Evolutionary conservation across 176 grass and related monocot genomes (phyloP), one percentile per base, ranked within the genome.

Genomic region (bread wheat (Triticum aestivum)): DNA sequence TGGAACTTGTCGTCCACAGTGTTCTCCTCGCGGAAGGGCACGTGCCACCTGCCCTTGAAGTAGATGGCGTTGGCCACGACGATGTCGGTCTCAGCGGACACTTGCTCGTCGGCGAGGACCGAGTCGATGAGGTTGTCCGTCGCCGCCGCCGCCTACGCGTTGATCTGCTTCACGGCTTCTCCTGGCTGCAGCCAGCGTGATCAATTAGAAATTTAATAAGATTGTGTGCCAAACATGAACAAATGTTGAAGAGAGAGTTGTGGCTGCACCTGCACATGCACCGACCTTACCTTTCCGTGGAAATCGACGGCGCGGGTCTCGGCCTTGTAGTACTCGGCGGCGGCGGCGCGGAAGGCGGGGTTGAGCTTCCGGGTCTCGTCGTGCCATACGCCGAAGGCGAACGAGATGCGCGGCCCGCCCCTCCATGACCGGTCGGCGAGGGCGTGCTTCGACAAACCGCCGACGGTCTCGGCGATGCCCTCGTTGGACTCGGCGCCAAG

Each of bases 31-130:
- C 18, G 14, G 54, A 89, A 89, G 4, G 45, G 61, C 2, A 58
- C 38, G 33, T 41, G 9, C 87, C 87, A 89, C 30, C 4, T 27
- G 21, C 75, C 81, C 64, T 89, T 89, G 67, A 89, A 89, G 75
- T 89, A 84, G 66, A 89, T 35, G 7, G 82, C 82, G 59, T 80
- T 89, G 32, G 61, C 65, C 15, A 89, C n/a, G 9, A 89, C 11
- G 26, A 80, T 0, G 65, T 17, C 63, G 1, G 75, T 89, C 35
- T 5, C 0, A 0, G 38, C 32, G 10, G 29, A 1, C 9, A 17
- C 65, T 80, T 27, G 2, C 2, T 6, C 7, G 39, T 89, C 24
- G 2, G 4, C 9, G 21, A 61, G 59, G 83, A 76, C 13, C 2
- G 27, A 35, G 3, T 21, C 17, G 75, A 78, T 61, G 52, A 78